These are phyloP conservation scores for Acacia pycnantha DNA, from an alignment of 331 rosid species.

Conservation along the genomic window DNA sequence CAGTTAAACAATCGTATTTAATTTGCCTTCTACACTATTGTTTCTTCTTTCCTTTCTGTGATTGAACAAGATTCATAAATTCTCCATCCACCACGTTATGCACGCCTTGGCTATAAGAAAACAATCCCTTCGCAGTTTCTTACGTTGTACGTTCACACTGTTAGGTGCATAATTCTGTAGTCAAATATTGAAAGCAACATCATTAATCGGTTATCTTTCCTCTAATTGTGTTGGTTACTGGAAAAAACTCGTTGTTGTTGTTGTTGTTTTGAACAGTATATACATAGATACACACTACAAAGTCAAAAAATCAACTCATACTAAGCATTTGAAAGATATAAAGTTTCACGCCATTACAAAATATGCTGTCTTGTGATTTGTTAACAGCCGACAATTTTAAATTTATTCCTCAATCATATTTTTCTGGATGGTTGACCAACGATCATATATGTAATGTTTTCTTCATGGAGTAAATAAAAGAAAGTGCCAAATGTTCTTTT, in stretches of 20 bases:
- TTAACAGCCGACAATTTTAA: constrained; percentile 18
- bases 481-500: constrained; percentile 10
- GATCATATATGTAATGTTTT: background rate
- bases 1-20: background rate
- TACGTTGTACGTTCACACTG: background rate
- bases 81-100: background rate
- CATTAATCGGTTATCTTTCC: background rate
- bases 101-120: background rate
- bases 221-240: background rate
- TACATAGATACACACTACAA: background rate
- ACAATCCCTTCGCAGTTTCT: background rate
- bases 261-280: background rate
- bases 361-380: constrained; percentile 19
- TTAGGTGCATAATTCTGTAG: background rate
- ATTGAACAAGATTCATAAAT: background rate
- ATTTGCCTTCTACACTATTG: background rate
- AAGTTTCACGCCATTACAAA: constrained; percentile 11
- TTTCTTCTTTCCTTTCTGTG: background rate
- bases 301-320: constrained; percentile 20
- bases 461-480: constrained; percentile 19
- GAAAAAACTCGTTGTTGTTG: background rate
- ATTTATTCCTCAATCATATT: background rate
- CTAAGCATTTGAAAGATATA: constrained; percentile 10
- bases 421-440: constrained; percentile 29
- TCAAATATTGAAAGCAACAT: background rate